A percentile compares a stretch with the other conserved stretches of the same genome.
phyloP scores from a whole-genome alignment of 495 filamentous ascomycete genomes.

The Penicillium nucicola region DNA sequence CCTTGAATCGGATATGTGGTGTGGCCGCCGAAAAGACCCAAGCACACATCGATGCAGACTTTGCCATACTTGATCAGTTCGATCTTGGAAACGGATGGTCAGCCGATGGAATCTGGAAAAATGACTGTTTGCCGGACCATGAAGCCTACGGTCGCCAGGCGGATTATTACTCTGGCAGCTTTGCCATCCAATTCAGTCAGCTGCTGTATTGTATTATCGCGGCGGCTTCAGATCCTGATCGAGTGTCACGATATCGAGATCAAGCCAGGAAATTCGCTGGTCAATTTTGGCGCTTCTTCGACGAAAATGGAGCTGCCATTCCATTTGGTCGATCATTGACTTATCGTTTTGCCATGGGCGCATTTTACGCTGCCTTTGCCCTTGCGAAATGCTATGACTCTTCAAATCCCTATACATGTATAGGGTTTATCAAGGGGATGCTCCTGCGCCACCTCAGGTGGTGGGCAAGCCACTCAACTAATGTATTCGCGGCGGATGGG shows the following conservation, averaged over 20 bases:
- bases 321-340: too few species aligned
- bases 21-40: slow-evolving; percentile 5
- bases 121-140: too few species aligned
- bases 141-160: slow-evolving; percentile 16
- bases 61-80: slow-evolving; percentile 16
- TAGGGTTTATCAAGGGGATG: slow-evolving; percentile 64
- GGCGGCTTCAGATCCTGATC: too few species aligned
- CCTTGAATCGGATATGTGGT: slow-evolving; percentile 10
- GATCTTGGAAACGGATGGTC: slow-evolving; percentile 66
- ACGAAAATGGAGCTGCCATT: too few species aligned
- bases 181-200: slow-evolving; percentile 24
- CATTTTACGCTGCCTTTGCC: too few species aligned
- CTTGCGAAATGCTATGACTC: too few species aligned
- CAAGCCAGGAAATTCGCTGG: too few species aligned
- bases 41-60: slow-evolving; percentile 11
- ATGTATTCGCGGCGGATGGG: slow-evolving; percentile 48
- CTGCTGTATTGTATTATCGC: slow-evolving; percentile 18
- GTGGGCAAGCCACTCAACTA: slow-evolving; percentile 69
- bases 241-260: too few species aligned
- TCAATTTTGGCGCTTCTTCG: too few species aligned
- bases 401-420: too few species aligned
- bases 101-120: slow-evolving; percentile 64
- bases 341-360: too few species aligned
- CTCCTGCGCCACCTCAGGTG: slow-evolving; percentile 67
- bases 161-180: slow-evolving; percentile 25